phyloP scores from a whole-genome alignment of 2,329 filamentous ascomycete genomes.

The Colletotrichum plurivorum region DNA sequence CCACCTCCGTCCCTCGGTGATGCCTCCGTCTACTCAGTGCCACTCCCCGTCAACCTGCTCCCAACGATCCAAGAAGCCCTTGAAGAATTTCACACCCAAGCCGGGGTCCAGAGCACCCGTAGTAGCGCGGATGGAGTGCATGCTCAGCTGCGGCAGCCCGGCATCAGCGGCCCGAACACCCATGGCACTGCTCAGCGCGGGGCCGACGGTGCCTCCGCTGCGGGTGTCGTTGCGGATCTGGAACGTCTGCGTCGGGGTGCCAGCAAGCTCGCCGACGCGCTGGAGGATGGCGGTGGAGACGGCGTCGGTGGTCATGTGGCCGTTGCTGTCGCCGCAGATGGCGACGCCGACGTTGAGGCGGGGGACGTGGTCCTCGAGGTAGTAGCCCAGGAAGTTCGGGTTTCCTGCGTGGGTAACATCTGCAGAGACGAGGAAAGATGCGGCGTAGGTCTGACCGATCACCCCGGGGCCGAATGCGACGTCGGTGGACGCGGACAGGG shows the following conservation, averaged over 20 bases:
- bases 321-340: conserved; percentile 87
- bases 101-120: conserved; percentile 90
- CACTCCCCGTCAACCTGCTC: conserved; percentile 90
- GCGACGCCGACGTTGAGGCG: conserved; percentile 90
- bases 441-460: conserved; percentile 86
- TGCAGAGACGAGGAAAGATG: conserved; percentile 91
- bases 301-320: conserved; percentile 95
- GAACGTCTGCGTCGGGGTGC: conserved; percentile 84
- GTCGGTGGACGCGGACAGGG: conserved; percentile 61
- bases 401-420: conserved; percentile 96
- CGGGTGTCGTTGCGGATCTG: conserved; percentile 95
- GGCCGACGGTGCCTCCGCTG: conserved; percentile 94
- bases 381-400: conserved; percentile 89
- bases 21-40: conserved; percentile 50
- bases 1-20: too few relatives aligned
- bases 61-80: conserved; percentile 89
- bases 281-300: conserved; percentile 86
- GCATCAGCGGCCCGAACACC: conserved; percentile 89
- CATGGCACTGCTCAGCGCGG: conserved; percentile 85
- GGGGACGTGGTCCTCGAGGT: conserved; percentile 88
- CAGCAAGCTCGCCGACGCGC: conserved; percentile 82
- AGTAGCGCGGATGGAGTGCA: conserved; percentile 93
- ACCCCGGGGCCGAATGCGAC: conserved; percentile 70
- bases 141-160: conserved; percentile 91
- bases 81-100: conserved; percentile 88